Conservation (phyloP, 192 early-diverging fungal species). For the Dissophora ornata region DNA sequence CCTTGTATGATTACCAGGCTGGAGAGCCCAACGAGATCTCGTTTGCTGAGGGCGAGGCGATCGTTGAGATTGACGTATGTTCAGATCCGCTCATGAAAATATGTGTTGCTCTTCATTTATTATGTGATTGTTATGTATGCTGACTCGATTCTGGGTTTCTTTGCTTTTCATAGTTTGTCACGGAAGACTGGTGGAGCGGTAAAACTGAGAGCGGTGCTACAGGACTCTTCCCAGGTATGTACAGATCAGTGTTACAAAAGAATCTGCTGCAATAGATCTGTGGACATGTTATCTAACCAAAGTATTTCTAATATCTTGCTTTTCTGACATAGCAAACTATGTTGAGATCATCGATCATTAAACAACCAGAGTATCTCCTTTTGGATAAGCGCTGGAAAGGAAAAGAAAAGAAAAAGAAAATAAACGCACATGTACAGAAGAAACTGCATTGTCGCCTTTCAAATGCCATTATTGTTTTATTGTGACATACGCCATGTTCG, state of each 20-base stretch:
- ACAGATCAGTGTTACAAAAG: not conserved
- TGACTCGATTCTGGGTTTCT: not conserved
- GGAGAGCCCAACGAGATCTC: slow-evolving; percentile 89
- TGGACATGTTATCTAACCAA: not conserved
- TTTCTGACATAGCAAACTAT: slow-evolving; percentile 57
- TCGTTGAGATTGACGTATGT: slow-evolving; percentile 75
- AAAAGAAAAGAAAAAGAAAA: slow-evolving; percentile 2
- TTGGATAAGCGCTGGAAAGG: no score
- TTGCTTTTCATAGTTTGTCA: slow-evolving; percentile 62
- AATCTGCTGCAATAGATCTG: not conserved
- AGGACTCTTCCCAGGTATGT: slow-evolving; percentile 83
- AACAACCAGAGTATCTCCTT: no score
- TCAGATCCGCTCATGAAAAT: not conserved
- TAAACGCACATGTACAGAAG: not conserved
- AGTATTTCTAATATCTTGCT: not conserved
- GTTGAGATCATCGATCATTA: slow-evolving; percentile 38
- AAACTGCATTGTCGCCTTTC: not conserved
- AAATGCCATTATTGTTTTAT: no score
- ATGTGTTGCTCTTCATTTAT: slow-evolving; percentile 59
- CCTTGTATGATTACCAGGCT: slow-evolving; percentile 88
- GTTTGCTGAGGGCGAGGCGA: slow-evolving; percentile 79
- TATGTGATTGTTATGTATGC: slow-evolving; percentile 68
- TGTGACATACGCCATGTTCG: no score
- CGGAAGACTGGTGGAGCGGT: slow-evolving; percentile 96
- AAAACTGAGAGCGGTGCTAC: slow-evolving; percentile 58